Base-by-base conservation (phyloP, 202 grass and related monocot genomes). In the Setaria italica region DNA sequence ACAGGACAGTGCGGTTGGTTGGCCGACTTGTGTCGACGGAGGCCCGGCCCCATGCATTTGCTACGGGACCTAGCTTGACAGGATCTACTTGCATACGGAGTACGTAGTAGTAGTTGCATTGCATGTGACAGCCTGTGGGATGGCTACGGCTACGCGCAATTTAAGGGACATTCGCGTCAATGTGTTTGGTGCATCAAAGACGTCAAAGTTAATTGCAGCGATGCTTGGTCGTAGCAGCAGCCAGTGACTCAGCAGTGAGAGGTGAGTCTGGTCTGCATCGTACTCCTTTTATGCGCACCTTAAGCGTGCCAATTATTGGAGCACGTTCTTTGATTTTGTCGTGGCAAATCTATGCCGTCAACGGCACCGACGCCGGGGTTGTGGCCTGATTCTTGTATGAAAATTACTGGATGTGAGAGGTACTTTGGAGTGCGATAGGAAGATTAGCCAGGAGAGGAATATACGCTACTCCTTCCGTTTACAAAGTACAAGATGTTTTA, bases 51-150 rank as follows among this genome's bases (percentile, higher is more conserved):
- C 69, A 49, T 30, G 71, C 47, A 74, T 53, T 53, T 53, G 48
- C 71, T 73, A 50, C 12, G 43, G 15, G 21, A 5, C 4, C n/a
- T 32, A 32, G 6, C 19, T 25, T 43, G 17, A 43, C 66, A 69
- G 20, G 17, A 45, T 47, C 67, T 45, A 63, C 11, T 64, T 7
- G 60, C 60, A 63, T 41, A 41, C 35, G 39, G 0, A 41, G 4
- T 33, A 6, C 60, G 25, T 25, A 59, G 56, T 25, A 25, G 30
- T 66, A 34, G 71, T 34, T 34, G 47, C 30, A 32, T 45, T 53
- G 48, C 72, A 55, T 35, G 49, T 54, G 72, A 55, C 72, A 55
- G 49, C 72, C 48, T 73, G 70, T 21, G 65, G 46, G 71, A 54
- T 73, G 11, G 39, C 39, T 41, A 41, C 9, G 6, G 48, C 71